Base-by-base conservation (phyloP, 305 asterid genomes). In the Ajuga reptans region DNA sequence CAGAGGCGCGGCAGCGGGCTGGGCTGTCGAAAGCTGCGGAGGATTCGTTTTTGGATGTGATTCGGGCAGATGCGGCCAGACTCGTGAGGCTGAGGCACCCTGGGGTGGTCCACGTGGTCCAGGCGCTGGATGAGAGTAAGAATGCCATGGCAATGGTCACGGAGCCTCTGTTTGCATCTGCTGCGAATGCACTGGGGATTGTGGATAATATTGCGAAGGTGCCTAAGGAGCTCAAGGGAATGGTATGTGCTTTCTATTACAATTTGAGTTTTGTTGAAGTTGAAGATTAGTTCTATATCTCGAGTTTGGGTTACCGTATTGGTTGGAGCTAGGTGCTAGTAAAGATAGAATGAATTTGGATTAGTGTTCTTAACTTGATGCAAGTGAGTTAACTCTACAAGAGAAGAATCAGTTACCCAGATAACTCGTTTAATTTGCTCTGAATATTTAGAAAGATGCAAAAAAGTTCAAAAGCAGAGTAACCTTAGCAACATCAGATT, bases 51-150 rank as follows among this genome's bases (percentile, higher is more conserved):
- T 51, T 87, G 62, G 97, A 93, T 17, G 77, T 93, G 50, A 65
- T 93, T 74, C 82, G 97, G 67, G 97, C 96, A 0, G 99, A 93
- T 78, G 96, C 99, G 9, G 61, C 90, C 24, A 81, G 96, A 24
- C 80, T 93, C 53, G 97, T 93, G 18, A 78, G 99, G 86, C 81
- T 93, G 84, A 85, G 99, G 81, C 99, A 93, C 78, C 99, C 99
- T 12, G 99, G 99, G 16, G 97, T 93, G 50, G 97, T 93, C 37
- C 99, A 90, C 76, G 97, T 93, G 61, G 95, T 93, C 42, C 96
- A 89, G 71, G 96, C 92, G 27, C 79, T 93, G 58, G 99, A 93
- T 77, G 97, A 93, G 92, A 90, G 92, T 75, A 90, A 93, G 85
- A 87, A 73, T 64, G 84, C 90, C 8, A 90, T 93, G 99, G 94